These are phyloP conservation scores for Helminthosporium solani DNA, from an alignment of 2,329 filamentous ascomycete genomes.

Conservation along the genomic window DNA sequence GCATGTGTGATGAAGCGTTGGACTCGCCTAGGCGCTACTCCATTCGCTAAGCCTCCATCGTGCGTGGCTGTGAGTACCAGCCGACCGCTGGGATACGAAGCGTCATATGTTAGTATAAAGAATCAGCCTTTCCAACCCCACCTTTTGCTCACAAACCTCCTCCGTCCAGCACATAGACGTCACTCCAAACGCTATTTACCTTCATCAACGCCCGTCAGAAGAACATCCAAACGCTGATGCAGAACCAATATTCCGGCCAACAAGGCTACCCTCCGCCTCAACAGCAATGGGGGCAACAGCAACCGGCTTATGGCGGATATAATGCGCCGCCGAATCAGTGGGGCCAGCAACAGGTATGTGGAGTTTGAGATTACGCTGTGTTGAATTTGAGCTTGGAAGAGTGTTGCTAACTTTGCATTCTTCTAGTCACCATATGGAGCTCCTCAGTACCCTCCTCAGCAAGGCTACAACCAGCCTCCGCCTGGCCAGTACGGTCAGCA, in stretches of 20 bases:
- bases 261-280: slow-evolving; percentile 17
- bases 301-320: background rate
- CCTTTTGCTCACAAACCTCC: too few species aligned
- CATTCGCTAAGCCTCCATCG: background rate
- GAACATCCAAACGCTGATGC: background rate
- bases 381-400: background rate
- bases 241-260: slow-evolving; percentile 10
- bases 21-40: background rate
- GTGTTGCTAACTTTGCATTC: background rate
- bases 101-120: too few species aligned
- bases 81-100: too few species aligned
- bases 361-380: too few species aligned
- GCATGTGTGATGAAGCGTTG: background rate
- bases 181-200: background rate
- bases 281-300: background rate
- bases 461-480: slow-evolving; percentile 31
- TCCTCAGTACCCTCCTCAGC: slow-evolving; percentile 20
- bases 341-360: slow-evolving; percentile 16
- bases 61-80: too few species aligned
- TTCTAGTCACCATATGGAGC: slow-evolving; percentile 19
- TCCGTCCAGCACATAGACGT: too few species aligned
- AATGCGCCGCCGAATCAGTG: background rate
- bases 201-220: background rate
- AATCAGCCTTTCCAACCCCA: too few species aligned
- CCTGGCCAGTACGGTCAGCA: slow-evolving; percentile 32